Percentiles rank a stretch among this genome's conserved stretches.
These are phyloP conservation scores for Hygrophorus pudorinus DNA, from an alignment of 768 basidiomycete species.

Conservation along the genomic window DNA sequence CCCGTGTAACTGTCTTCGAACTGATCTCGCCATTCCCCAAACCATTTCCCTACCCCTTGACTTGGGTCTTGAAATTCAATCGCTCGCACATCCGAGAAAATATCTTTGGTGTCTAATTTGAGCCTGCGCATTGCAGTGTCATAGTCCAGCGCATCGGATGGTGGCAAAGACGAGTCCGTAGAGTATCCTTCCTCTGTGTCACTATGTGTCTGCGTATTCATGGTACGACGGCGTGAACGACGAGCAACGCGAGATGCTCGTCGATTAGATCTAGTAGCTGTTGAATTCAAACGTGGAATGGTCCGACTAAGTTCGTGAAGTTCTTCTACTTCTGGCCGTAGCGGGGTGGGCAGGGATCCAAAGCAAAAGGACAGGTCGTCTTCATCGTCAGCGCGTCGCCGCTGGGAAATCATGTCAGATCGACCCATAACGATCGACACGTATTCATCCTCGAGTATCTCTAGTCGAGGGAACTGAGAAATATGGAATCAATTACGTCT, in stretches of 20 bases:
- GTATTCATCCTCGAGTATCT: conserved; percentile 69
- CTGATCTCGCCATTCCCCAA: conserved; percentile 55
- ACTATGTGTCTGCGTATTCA: conserved; percentile 14
- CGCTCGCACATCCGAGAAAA: conserved; percentile 76
- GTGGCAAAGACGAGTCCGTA: conserved; percentile 67
- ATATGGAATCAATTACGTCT: not conserved
- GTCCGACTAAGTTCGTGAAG: conserved; percentile 55
- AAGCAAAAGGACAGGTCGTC: conserved; percentile 72
- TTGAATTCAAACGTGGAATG: conserved; percentile 35
- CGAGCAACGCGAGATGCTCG: conserved; percentile 50
- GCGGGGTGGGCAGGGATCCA: conserved; percentile 35
- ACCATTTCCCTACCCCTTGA: conserved; percentile 43
- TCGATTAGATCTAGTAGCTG: conserved; percentile 41
- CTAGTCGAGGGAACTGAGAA: conserved; percentile 62
- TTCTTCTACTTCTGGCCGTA: conserved; percentile 27
- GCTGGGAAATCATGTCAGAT: conserved; percentile 51
- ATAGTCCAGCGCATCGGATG: conserved; percentile 65
- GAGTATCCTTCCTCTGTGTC: conserved; percentile 70
- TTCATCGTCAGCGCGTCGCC: conserved; percentile 67
- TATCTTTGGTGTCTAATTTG: conserved; percentile 34
- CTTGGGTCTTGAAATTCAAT: conserved; percentile 77
- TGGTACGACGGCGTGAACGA: conserved; percentile 29
- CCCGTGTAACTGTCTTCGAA: conserved; percentile 77
- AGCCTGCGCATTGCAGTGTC: conserved; percentile 48
- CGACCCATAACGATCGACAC: conserved; percentile 67